phyloP scores from a whole-genome alignment of 768 basidiomycete species.

The Albatrellus ellisii region DNA sequence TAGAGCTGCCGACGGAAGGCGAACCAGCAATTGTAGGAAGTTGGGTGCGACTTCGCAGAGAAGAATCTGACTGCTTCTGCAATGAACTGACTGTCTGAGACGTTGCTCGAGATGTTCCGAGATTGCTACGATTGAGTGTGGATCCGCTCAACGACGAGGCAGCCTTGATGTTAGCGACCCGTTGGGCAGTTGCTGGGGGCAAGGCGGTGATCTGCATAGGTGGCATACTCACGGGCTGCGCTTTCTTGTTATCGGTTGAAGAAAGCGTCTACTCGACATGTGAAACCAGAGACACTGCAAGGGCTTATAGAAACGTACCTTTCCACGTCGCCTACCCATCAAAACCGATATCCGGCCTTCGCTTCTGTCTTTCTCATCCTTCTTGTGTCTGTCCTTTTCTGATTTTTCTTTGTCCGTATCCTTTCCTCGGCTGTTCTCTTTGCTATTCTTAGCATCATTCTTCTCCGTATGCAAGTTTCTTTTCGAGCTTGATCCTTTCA shows the following conservation, averaged over 20 bases:
- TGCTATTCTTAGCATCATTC: slow-evolving; percentile 31
- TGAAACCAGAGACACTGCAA: slow-evolving; percentile 3
- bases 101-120: slow-evolving; percentile 50
- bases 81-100: slow-evolving; percentile 77
- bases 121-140: slow-evolving; percentile 28
- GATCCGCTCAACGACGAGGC: slow-evolving; percentile 30
- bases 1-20: slow-evolving; percentile 67
- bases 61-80: slow-evolving; percentile 79
- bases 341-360: slow-evolving; percentile 82
- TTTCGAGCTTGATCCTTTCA: slow-evolving; percentile 75
- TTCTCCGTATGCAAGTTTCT: slow-evolving; percentile 61
- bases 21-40: slow-evolving; percentile 91
- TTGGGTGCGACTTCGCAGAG: slow-evolving; percentile 60
- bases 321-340: slow-evolving; percentile 83
- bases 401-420: slow-evolving; percentile 38
- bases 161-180: slow-evolving; percentile 72
- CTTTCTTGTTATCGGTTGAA: slow-evolving; percentile 67
- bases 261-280: slow-evolving; percentile 54
- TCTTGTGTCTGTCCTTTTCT: slow-evolving; percentile 46
- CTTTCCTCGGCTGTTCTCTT: slow-evolving; percentile 35
- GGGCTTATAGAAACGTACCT: slow-evolving; percentile 37
- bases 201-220: slow-evolving; percentile 87
- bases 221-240: slow-evolving; percentile 58
- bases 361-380: slow-evolving; percentile 73
- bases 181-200: slow-evolving; percentile 68